Evolutionary conservation across 2,329 filamentous ascomycete species (phyloP).

Genomic region (Diplodia sapinea): DNA sequence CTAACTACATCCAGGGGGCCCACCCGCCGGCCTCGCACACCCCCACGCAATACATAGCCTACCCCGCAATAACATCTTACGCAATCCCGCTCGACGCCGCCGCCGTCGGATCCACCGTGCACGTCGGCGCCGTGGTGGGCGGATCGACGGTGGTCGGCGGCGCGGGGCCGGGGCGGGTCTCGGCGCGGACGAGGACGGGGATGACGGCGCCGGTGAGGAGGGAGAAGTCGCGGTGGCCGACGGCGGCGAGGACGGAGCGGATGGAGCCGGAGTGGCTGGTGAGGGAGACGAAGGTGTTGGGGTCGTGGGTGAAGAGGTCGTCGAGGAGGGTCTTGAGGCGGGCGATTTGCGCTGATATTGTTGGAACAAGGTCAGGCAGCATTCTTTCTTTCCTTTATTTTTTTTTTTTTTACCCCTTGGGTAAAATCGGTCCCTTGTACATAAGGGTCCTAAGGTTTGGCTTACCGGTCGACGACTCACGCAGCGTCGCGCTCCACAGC

Average conservation of each 20-base stretch:
- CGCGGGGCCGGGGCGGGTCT: slow-evolving; percentile 43
- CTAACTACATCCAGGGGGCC: no score
- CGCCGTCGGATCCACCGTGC: slow-evolving; percentile 14
- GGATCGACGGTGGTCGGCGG: slow-evolving; percentile 18
- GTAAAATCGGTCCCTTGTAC: no score
- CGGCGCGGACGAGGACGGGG: slow-evolving; percentile 68
- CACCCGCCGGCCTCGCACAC: no score
- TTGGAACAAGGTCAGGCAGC: no score
- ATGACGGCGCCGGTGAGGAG: slow-evolving; percentile 72
- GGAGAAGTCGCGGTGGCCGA: slow-evolving; percentile 66
- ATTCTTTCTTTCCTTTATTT: neutral
- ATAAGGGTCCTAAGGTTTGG: neutral
- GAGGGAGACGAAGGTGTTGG: slow-evolving; percentile 57
- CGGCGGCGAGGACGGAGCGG: slow-evolving; percentile 59
- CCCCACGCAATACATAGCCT: no score
- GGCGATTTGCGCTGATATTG: slow-evolving; percentile 17
- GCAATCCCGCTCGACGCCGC: neutral
- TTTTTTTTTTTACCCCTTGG: no score
- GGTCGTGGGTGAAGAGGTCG: slow-evolving; percentile 59
- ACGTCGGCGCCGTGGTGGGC: slow-evolving; percentile 21
- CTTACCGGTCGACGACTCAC: slow-evolving; percentile 28
- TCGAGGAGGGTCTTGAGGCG: slow-evolving; percentile 52
- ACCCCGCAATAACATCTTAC: neutral
- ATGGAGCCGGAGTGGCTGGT: slow-evolving; percentile 67
- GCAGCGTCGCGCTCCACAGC: slow-evolving; percentile 53